Conservation (phyloP, 73 alveolate genomes). For the Stentor roeselii region DNA sequence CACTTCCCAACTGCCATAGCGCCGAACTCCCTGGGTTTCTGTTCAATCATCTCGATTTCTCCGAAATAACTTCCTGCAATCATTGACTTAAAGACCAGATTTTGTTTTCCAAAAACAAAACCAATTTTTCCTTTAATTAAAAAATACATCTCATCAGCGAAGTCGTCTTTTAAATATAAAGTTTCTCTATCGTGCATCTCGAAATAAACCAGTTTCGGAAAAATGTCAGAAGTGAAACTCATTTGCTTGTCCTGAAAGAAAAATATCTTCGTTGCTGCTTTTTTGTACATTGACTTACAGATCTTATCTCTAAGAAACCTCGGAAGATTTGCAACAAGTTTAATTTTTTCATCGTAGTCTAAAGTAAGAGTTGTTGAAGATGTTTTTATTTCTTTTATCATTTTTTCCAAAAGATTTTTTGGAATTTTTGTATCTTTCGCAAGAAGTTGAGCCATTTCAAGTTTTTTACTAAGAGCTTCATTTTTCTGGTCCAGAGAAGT, state of each 20-base stretch:
- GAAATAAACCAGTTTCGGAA: constrained; percentile 18
- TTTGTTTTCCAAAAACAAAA: constrained; percentile 29
- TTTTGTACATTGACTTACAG: constrained; percentile 30
- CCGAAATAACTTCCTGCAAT: constrained; percentile 43
- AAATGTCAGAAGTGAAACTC: constrained; percentile 29
- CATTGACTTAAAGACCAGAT: constrained; percentile 33
- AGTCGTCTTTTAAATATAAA: constrained; percentile 33
- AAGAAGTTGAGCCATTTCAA: neutral
- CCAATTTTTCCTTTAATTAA: constrained; percentile 38
- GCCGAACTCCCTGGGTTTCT: constrained; percentile 29
- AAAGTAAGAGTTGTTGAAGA: constrained; percentile 24
- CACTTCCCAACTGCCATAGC: constrained; percentile 21
- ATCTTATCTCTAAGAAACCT: constrained; percentile 8
- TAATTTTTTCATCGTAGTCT: constrained; percentile 29
- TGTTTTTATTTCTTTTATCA: constrained; percentile 15
- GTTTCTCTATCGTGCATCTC: constrained; percentile 20
- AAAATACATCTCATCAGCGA: constrained; percentile 40
- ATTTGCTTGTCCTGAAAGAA: constrained; percentile 30
- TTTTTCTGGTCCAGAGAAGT: neutral
- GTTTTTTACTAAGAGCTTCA: neutral
- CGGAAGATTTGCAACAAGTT: constrained; percentile 25
- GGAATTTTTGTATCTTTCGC: constrained; percentile 30
- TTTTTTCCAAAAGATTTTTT: neutral
- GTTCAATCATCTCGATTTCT: constrained; percentile 40
- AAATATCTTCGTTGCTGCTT: constrained; percentile 27